Percentiles rank a stretch among this genome's conserved stretches.
phyloP scores from a whole-genome alignment of 1,284 basidiomycete genomes.

The Phellopilus nigrolimitatus region DNA sequence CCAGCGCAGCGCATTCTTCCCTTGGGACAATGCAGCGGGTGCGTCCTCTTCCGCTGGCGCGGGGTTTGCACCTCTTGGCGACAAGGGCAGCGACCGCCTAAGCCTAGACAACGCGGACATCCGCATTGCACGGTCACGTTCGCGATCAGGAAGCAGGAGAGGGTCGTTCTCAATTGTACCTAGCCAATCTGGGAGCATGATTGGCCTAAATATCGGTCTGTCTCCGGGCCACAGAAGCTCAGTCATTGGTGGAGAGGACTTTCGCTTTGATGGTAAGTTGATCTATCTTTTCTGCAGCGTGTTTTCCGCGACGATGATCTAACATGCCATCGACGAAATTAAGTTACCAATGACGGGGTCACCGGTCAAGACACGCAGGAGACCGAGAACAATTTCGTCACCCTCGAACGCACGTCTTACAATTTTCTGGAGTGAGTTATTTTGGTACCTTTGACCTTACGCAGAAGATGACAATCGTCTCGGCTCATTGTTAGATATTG shows the following conservation, averaged over 20 bases:
- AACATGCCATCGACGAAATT: not conserved
- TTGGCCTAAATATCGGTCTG: slow-evolving; percentile 33
- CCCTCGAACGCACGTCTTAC: slow-evolving; percentile 67
- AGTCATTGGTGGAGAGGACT: slow-evolving; percentile 53
- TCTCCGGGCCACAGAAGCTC: slow-evolving; percentile 47
- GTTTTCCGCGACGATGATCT: no score
- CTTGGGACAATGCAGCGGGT: slow-evolving; percentile 74
- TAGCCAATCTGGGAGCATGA: slow-evolving; percentile 41
- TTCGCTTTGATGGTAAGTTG: slow-evolving; percentile 55
- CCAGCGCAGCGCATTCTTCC: slow-evolving; percentile 67
- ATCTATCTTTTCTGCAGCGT: slow-evolving; percentile 1
- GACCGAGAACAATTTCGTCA: slow-evolving; percentile 49
- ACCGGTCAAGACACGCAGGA: slow-evolving; percentile 42
- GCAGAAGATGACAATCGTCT: slow-evolving; percentile 1
- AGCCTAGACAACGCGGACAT: slow-evolving; percentile 49
- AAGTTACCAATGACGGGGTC: slow-evolving; percentile 30
- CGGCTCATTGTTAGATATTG: slow-evolving; percentile 49
- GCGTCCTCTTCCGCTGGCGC: slow-evolving; percentile 49
- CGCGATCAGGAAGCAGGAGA: slow-evolving; percentile 34
- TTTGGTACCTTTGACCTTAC: not conserved
- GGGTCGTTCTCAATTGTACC: slow-evolving; percentile 37
- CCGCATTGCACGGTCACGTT: slow-evolving; percentile 38
- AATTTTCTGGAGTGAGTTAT: slow-evolving; percentile 69
- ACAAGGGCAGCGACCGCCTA: slow-evolving; percentile 38
- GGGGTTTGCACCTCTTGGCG: slow-evolving; percentile 34